A percentile compares a stretch with the other conserved stretches of the same genome.
Evolutionary conservation across 2,329 filamentous ascomycete genomes (phyloP).

Genomic region (Didymella keratinophila): DNA sequence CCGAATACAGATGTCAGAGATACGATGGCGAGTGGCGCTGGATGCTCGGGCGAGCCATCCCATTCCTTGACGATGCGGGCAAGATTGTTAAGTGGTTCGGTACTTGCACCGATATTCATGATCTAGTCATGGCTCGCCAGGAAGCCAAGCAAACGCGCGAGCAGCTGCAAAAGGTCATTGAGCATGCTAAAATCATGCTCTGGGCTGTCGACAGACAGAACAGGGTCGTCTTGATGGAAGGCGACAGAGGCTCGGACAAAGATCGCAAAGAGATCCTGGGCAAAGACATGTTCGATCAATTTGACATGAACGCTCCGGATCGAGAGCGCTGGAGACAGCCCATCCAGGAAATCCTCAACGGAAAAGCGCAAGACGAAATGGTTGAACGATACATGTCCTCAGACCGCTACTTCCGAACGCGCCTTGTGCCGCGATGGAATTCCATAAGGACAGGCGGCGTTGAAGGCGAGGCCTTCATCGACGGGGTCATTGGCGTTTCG

Average conservation of each 20-base stretch:
- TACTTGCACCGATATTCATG: conserved; percentile 81
- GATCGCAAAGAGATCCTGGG: conserved; percentile 57
- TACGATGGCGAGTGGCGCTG: conserved; percentile 76
- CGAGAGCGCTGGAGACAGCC: conserved; percentile 61
- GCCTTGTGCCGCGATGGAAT: conserved; percentile 71
- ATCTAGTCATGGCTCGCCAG: conserved; percentile 73
- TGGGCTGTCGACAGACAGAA: conserved; percentile 73
- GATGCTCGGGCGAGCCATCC: conserved; percentile 78
- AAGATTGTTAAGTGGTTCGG: conserved; percentile 82
- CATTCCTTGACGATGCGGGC: conserved; percentile 71
- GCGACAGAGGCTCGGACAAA: conserved; percentile 62
- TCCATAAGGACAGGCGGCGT: conserved; percentile 63
- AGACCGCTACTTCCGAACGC: conserved; percentile 73
- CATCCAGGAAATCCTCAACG: conserved; percentile 71
- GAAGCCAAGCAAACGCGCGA: conserved; percentile 71
- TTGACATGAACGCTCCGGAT: conserved; percentile 50
- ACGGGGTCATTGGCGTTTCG: conserved; percentile 79
- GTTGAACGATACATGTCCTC: conserved; percentile 68
- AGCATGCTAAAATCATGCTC: conserved; percentile 77
- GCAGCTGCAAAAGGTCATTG: conserved; percentile 75
- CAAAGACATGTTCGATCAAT: conserved; percentile 70
- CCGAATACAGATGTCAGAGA: conserved; percentile 74
- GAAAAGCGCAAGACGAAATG: conserved; percentile 66
- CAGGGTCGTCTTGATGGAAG: conserved; percentile 74
- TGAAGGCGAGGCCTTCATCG: conserved; percentile 62